Base-by-base conservation (phyloP, 2,329 filamentous ascomycete species). In the Elsinoe fawcettii region DNA sequence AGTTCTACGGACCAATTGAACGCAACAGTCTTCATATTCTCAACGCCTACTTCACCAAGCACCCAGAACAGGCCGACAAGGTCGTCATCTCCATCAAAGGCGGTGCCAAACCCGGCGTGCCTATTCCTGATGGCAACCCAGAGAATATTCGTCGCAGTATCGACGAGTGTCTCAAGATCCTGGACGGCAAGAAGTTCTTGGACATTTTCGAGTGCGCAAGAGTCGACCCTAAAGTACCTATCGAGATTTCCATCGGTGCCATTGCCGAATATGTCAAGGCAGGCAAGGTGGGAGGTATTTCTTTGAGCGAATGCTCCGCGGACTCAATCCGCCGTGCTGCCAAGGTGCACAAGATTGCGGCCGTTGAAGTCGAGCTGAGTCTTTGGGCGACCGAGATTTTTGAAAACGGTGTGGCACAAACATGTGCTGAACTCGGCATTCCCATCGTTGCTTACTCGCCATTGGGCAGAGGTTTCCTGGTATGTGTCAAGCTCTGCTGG, bases 361-460 rank as follows among this genome's bases (percentile, higher is more conserved):
- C 77, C 1, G 81, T 85, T 6, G 83, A 86, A 64, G 77, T 83
- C 22, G 82, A 85, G 65, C 73, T 84, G 57, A 80, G 76, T 14
- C 71, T 84, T 1, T 85, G 76, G 73, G 71, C 72, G 5, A 80
- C 78, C 2, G 77, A 82, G 23, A 77, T 82, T 46, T 67, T 84
- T 4, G 67, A 77, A 16, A 84, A 85, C 60, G 82, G 77, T 16
- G 75, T 85, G 1, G 78, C 79, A 2, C 66, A 73, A 55, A 74
- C 77, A 1, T 84, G 82, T 60, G 77, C 74, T 1, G 77, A 91
- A 66, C 70, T 86, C 46, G 73, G 76, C 47, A 89, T 92, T 59
- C 84, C 86, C 0, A 73, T 91, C 49, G 71, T 89, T 34, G 86
- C 85, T 0, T 91, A 90, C 71, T 85, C 84, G 44, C 87, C 88